A percentile compares a stretch with the other conserved stretches of the same genome.
Conservation (phyloP, 345 rosid genomes). For the Citrus reticulata region DNA sequence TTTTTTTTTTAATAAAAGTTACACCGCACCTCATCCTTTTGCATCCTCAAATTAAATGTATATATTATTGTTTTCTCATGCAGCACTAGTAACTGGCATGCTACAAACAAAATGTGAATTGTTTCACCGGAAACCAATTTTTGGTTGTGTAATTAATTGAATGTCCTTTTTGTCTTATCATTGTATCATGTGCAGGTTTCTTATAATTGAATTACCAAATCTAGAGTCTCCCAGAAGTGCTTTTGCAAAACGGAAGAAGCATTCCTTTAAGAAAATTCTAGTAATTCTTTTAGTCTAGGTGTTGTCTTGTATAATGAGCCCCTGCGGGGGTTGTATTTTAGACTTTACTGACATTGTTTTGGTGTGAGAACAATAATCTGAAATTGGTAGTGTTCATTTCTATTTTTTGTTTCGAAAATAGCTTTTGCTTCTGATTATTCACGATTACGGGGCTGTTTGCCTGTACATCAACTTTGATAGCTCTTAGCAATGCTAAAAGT, state of each 20-base stretch:
- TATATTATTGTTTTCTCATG: neutral
- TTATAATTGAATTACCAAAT: neutral
- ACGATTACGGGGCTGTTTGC: neutral
- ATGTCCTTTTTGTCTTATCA: neutral
- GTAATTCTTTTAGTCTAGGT: neutral
- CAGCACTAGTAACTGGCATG: neutral
- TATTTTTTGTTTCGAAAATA: neutral
- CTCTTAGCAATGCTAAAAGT: neutral
- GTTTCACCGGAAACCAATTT: neutral
- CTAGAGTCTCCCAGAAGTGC: neutral
- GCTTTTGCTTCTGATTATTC: neutral
- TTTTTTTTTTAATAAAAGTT: neutral
- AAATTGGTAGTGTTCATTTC: neutral
- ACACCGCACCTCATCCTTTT: too few relatives aligned
- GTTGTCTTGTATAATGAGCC: neutral
- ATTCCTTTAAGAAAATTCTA: neutral
- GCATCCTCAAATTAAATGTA: too few relatives aligned
- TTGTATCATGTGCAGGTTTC: neutral
- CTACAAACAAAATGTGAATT: neutral
- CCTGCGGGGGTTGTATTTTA: constrained; percentile 1
- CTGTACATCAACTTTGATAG: neutral
- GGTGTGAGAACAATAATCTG: neutral
- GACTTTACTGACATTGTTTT: neutral
- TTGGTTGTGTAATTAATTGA: neutral
- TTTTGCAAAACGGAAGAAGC: constrained; percentile 1